A percentile compares a stretch with the other conserved stretches of the same genome.
phyloP scores from a whole-genome alignment of 2,329 filamentous ascomycete species.

The Diaporthe vexans region DNA sequence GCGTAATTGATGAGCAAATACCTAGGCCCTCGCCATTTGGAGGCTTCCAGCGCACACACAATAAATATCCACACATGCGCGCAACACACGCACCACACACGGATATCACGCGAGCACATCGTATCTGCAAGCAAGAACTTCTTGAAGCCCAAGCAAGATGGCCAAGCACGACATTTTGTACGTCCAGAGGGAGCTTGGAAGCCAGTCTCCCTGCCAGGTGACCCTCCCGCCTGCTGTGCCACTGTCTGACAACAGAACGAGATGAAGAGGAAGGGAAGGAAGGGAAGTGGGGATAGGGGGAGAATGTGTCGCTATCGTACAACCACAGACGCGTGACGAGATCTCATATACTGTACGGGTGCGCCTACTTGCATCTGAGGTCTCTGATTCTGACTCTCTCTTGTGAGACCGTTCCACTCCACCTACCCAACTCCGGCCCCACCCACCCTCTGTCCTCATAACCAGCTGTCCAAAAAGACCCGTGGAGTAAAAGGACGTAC shows the following conservation, averaged over 20 bases:
- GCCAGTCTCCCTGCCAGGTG: slow-evolving; percentile 3
- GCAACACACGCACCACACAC: slow-evolving; percentile 7
- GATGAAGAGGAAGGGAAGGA: not conserved
- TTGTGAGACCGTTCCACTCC: slow-evolving; percentile 20
- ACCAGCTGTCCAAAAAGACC: not conserved
- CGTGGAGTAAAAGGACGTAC: not conserved
- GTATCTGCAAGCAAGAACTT: slow-evolving; percentile 34
- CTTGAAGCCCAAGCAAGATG: slow-evolving; percentile 27
- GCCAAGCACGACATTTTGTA: slow-evolving; percentile 30
- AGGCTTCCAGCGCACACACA: not conserved
- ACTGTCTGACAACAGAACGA: slow-evolving; percentile 19
- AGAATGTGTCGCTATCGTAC: slow-evolving; percentile 1
- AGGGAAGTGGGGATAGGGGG: not conserved
- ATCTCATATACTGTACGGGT: slow-evolving; percentile 48
- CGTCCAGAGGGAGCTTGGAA: not conserved
- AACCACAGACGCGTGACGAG: slow-evolving; percentile 42
- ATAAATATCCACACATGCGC: not conserved
- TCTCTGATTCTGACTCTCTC: slow-evolving; percentile 37
- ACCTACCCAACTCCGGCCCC: not conserved
- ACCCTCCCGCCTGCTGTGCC: slow-evolving; percentile 32
- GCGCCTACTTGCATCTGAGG: slow-evolving; percentile 45
- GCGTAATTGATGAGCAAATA: not conserved
- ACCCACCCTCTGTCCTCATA: not conserved
- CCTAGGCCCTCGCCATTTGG: not conserved
- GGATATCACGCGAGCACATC: slow-evolving; percentile 19